These are phyloP conservation scores for Leishmania turanica DNA, from an alignment of 208 protist species.

Conservation along the genomic window DNA sequence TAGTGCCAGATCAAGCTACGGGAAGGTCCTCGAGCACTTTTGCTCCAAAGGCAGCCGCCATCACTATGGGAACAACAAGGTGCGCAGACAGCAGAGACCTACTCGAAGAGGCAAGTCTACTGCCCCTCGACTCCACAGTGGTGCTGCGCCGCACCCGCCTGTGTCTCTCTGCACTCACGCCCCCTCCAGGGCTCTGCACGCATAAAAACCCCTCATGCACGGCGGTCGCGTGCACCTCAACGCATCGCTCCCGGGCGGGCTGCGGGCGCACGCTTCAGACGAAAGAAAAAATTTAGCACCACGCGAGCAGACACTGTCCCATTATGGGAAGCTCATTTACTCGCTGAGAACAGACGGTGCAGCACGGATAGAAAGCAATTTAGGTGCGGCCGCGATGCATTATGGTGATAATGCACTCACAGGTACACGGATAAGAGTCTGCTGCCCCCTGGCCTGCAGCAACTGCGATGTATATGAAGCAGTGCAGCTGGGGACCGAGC, in stretches of 20 bases:
- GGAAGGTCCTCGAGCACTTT: not conserved
- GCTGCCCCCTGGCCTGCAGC: not conserved
- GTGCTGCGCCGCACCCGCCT: not conserved
- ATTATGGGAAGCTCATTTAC: not conserved
- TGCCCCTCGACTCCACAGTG: not conserved
- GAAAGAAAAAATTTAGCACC: too few relatives aligned
- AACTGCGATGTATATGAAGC: not conserved
- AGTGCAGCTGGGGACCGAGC: not conserved
- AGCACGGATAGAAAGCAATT: too few relatives aligned
- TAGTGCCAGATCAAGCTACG: not conserved
- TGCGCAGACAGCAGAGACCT: not conserved
- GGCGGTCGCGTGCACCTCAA: not conserved
- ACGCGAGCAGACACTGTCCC: too few relatives aligned
- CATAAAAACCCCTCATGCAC: not conserved
- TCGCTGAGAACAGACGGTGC: not conserved
- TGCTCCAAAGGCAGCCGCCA: not conserved
- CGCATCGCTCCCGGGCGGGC: not conserved
- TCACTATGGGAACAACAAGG: not conserved
- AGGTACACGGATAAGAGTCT: not conserved
- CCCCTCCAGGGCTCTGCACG: too few relatives aligned
- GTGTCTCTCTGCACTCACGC: not conserved
- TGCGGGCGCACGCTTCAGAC: not conserved
- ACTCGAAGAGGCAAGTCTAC: not conserved
- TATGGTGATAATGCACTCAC: not conserved
- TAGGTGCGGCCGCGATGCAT: too few relatives aligned